These are phyloP conservation scores for Pyrenophora graminea DNA, from an alignment of 2,329 filamentous ascomycete genomes.

Conservation along the genomic window DNA sequence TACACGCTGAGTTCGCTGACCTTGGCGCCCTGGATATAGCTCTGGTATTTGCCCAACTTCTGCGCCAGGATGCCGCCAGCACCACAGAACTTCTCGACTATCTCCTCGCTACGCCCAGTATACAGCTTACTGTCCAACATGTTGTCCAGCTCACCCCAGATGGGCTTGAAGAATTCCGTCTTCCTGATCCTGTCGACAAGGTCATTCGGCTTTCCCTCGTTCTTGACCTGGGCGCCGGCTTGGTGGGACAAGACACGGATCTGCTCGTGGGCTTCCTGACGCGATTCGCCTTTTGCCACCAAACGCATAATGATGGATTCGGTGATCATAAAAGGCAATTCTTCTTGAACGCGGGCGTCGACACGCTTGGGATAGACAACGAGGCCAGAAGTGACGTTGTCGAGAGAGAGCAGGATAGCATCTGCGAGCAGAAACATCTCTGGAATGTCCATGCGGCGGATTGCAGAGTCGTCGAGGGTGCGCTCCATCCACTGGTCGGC, in stretches of 20 bases:
- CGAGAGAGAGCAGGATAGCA: slow-evolving; percentile 67
- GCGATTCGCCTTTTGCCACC: slow-evolving; percentile 68
- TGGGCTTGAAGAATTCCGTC: slow-evolving; percentile 73
- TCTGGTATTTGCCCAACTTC: slow-evolving; percentile 57
- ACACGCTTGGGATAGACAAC: slow-evolving; percentile 78
- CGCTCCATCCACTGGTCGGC: slow-evolving; percentile 77
- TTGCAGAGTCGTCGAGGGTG: slow-evolving; percentile 76
- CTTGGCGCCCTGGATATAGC: slow-evolving; percentile 48
- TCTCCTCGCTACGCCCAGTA: slow-evolving; percentile 56
- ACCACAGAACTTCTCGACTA: slow-evolving; percentile 31
- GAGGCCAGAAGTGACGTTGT: slow-evolving; percentile 73
- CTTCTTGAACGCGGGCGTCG: slow-evolving; percentile 66
- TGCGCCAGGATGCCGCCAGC: slow-evolving; percentile 19
- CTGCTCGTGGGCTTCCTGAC: slow-evolving; percentile 85
- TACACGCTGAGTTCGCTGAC: slow-evolving; percentile 42
- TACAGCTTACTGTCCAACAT: slow-evolving; percentile 68
- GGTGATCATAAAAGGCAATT: slow-evolving; percentile 87
- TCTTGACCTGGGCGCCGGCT: slow-evolving; percentile 71
- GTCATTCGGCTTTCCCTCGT: slow-evolving; percentile 76
- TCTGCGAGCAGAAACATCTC: slow-evolving; percentile 56
- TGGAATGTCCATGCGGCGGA: slow-evolving; percentile 60
- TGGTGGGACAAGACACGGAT: slow-evolving; percentile 80
- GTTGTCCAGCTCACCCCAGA: slow-evolving; percentile 69
- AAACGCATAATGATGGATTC: slow-evolving; percentile 66
- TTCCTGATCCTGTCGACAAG: slow-evolving; percentile 76